Conservation (phyloP, 768 basidiomycete species). For the Tulasnella calospora region DNA sequence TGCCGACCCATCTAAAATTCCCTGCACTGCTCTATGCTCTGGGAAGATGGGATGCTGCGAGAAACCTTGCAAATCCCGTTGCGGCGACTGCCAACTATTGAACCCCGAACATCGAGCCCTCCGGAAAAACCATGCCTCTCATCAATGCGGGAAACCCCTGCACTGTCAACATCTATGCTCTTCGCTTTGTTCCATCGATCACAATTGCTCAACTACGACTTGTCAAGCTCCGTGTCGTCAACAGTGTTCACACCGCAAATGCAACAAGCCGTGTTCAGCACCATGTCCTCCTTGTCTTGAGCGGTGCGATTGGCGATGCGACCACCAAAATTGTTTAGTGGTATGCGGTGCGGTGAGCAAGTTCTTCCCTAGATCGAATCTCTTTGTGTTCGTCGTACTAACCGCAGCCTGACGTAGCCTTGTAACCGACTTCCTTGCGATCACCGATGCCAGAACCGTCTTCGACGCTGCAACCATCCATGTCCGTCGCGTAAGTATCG, state of each 20-base stretch:
- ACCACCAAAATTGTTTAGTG: constrained; percentile 53
- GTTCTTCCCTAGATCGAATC: neutral
- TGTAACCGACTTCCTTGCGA: constrained; percentile 9
- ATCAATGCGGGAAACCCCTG: constrained; percentile 49
- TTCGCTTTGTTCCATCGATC: constrained; percentile 45
- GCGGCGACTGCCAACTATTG: constrained; percentile 47
- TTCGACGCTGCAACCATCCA: neutral
- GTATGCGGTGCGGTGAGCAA: constrained; percentile 62
- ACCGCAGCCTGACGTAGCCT: constrained; percentile 39
- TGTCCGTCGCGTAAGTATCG: constrained; percentile 6
- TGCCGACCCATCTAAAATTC: constrained; percentile 39
- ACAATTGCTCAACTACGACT: constrained; percentile 43
- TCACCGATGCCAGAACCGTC: neutral
- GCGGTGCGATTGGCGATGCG: constrained; percentile 56
- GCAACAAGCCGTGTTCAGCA: constrained; percentile 46
- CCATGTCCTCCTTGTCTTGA: constrained; percentile 62
- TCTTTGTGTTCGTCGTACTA: neutral
- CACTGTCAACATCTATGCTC: constrained; percentile 56
- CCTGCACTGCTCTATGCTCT: constrained; percentile 45
- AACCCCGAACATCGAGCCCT: constrained; percentile 18
- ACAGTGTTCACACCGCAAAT: constrained; percentile 50
- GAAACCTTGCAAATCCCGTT: constrained; percentile 46
- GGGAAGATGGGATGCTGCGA: constrained; percentile 51
- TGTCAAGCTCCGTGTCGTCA: constrained; percentile 53
- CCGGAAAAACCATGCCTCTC: constrained; percentile 40